Percentiles rank a stretch among this genome's conserved stretches.
Evolutionary conservation across 2,329 filamentous ascomycete species (phyloP).

Genomic region (Claviceps paspali): DNA sequence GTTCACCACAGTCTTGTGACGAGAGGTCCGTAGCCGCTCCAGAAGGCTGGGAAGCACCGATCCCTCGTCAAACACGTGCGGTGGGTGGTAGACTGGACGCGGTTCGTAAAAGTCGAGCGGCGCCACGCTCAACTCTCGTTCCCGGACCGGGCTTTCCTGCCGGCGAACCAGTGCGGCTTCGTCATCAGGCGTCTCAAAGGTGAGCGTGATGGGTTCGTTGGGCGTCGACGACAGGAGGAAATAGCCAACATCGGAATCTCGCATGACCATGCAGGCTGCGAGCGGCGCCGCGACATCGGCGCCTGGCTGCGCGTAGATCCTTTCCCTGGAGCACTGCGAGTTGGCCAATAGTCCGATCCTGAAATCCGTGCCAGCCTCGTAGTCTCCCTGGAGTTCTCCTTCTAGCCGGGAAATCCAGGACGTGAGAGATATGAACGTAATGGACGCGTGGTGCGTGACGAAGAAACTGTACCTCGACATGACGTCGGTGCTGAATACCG

Average conservation of each 20-base stretch:
- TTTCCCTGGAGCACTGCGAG: constrained; percentile 41
- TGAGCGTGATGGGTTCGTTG: constrained; percentile 41
- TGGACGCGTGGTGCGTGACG: constrained; percentile 43
- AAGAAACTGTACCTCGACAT: constrained; percentile 49
- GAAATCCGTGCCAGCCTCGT: constrained; percentile 44
- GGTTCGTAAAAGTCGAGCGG: constrained; percentile 42
- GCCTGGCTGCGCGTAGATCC: constrained; percentile 38
- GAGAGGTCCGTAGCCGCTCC: constrained; percentile 40
- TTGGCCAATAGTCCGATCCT: constrained; percentile 44
- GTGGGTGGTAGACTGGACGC: constrained; percentile 51
- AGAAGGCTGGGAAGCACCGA: constrained; percentile 42
- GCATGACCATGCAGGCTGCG: constrained; percentile 36
- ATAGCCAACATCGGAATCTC: constrained; percentile 48
- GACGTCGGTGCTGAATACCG: constrained; percentile 45
- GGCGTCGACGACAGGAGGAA: constrained; percentile 45
- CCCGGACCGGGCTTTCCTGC: constrained; percentile 27
- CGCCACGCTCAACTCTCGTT: constrained; percentile 25
- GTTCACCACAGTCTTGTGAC: constrained; percentile 44
- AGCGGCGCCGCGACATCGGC: constrained; percentile 32
- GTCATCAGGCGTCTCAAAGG: constrained; percentile 42
- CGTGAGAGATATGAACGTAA: constrained; percentile 43
- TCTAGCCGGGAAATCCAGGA: constrained; percentile 51
- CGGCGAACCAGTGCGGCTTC: constrained; percentile 26
- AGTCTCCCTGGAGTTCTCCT: constrained; percentile 40
- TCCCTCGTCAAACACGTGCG: constrained; percentile 41